Evolutionary conservation across 2,329 filamentous ascomycete genomes (phyloP).

Genomic region (Fusarium sp.): DNA sequence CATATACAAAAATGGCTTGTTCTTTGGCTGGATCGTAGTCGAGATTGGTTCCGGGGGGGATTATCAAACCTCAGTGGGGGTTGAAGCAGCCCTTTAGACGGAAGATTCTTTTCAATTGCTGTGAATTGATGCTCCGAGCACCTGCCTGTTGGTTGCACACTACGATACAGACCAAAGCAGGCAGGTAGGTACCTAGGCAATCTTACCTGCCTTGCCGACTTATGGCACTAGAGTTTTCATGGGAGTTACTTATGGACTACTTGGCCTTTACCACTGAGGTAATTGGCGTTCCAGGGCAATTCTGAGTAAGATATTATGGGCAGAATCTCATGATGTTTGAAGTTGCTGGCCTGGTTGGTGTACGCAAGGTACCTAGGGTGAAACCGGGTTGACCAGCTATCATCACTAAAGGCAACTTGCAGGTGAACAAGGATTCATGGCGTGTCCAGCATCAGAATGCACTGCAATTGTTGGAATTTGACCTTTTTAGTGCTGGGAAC

Average conservation of each 20-base stretch:
- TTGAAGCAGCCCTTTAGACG: not conserved
- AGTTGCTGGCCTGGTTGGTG: not conserved
- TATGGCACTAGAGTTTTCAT: not conserved
- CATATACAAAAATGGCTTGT: not conserved
- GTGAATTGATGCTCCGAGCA: not conserved
- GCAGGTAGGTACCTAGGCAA: not conserved
- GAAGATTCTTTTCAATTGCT: not conserved
- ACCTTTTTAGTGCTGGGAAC: not conserved
- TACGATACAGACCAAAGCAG: not conserved
- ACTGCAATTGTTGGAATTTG: not conserved
- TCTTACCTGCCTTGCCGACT: not conserved
- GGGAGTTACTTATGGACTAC: not conserved
- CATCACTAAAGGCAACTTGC: slow-evolving; percentile 4
- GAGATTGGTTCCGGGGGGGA: not conserved
- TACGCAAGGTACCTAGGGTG: slow-evolving; percentile 7
- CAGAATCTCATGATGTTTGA: not conserved
- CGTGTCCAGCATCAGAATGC: not conserved
- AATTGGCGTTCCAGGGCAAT: not conserved
- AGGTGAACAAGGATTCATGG: slow-evolving; percentile 4
- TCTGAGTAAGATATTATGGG: not conserved
- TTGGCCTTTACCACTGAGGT: not conserved
- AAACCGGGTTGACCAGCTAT: slow-evolving; percentile 13
- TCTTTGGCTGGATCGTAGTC: not conserved
- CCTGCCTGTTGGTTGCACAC: not conserved
- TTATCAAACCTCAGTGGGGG: slow-evolving; percentile 15